Percentiles rank a stretch among this genome's conserved stretches.
phyloP scores from a whole-genome alignment of 2,329 filamentous ascomycete genomes.

The Trichophyton simii region DNA sequence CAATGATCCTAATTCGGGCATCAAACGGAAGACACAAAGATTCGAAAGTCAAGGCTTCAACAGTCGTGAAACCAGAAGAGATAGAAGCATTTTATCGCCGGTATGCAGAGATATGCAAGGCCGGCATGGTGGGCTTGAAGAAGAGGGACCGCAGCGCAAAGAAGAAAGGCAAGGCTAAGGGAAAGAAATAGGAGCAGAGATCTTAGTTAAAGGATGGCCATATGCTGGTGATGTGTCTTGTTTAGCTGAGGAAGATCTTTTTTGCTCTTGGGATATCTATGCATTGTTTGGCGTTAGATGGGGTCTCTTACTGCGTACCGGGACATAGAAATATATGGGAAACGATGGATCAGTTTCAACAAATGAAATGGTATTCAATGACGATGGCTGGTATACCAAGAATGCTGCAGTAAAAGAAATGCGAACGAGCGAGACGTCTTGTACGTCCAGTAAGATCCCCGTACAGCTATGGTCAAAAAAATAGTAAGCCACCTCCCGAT shows the following conservation, averaged over 20 bases:
- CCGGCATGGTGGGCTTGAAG: constrained; percentile 78
- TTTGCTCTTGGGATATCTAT: not conserved
- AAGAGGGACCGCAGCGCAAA: constrained; percentile 84
- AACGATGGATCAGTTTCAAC: not conserved
- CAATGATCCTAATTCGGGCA: constrained; percentile 69
- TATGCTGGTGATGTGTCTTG: not conserved
- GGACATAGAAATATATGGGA: not conserved
- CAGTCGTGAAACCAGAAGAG: constrained; percentile 62
- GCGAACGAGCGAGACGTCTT: not conserved
- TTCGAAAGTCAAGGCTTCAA: constrained; percentile 66
- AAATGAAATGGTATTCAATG: not conserved
- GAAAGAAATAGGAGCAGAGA: constrained; percentile 40
- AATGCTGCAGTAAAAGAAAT: not conserved
- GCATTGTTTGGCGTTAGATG: constrained; percentile 9
- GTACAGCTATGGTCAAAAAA: not conserved
- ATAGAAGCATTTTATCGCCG: constrained; percentile 68
- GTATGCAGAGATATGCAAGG: constrained; percentile 86
- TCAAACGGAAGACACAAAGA: constrained; percentile 60
- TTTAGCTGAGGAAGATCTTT: not conserved
- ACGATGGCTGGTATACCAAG: not conserved
- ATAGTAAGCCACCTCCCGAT: not conserved
- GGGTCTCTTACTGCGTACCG: not conserved
- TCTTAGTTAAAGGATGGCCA: not conserved
- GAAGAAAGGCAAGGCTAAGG: constrained; percentile 65
- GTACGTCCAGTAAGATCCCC: not conserved